These are phyloP conservation scores for Paraphoma chrysanthemicola DNA, from an alignment of 2,329 filamentous ascomycete species.

Conservation along the genomic window DNA sequence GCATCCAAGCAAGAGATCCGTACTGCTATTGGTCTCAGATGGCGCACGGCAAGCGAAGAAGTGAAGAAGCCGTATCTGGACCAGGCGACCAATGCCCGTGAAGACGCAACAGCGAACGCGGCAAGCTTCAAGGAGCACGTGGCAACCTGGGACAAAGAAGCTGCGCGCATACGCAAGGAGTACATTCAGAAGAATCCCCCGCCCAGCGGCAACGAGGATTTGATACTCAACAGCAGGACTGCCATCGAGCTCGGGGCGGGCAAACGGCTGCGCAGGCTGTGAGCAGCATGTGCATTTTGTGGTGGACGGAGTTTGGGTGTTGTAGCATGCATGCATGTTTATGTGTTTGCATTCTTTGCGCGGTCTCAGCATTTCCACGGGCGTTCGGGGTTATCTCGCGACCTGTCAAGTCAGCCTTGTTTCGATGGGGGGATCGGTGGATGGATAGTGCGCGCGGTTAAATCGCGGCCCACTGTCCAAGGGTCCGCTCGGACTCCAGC, in stretches of 20 bases:
- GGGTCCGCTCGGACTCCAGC: background rate
- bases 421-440: background rate
- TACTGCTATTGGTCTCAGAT: conserved; percentile 85
- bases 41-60: conserved; percentile 77
- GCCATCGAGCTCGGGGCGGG: conserved; percentile 47
- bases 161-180: conserved; percentile 56
- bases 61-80: conserved; percentile 80
- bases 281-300: conserved; percentile 3
- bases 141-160: conserved; percentile 75
- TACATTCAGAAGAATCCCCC: conserved; percentile 49
- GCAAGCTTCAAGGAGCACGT: conserved; percentile 67
- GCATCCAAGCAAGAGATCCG: conserved; percentile 76
- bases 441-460: conserved; percentile 7
- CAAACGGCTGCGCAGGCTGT: conserved; percentile 42
- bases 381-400: conserved; percentile 13
- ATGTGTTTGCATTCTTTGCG: conserved; percentile 22
- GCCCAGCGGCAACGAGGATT: conserved; percentile 35
- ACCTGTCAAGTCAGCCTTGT: background rate
- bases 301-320: conserved; percentile 2
- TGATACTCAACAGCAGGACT: conserved; percentile 43
- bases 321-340: conserved; percentile 25
- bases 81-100: conserved; percentile 74
- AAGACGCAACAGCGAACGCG: conserved; percentile 65
- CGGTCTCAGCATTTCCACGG: conserved; percentile 31
- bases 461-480: conserved; percentile 2